Conservation (phyloP, 306 rosid species). For the Parietaria judaica region DNA sequence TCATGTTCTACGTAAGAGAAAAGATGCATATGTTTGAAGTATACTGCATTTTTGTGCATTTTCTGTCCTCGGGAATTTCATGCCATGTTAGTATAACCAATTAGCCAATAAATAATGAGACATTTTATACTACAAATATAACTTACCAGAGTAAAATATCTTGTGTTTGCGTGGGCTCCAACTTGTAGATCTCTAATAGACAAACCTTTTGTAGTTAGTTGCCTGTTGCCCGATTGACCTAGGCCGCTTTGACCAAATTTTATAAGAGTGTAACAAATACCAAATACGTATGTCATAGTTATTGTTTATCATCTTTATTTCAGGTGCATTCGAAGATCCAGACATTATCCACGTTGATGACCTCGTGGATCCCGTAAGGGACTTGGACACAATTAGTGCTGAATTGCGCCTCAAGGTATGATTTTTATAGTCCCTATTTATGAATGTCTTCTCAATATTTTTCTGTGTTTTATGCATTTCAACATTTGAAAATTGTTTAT, state of each 20-base stretch:
- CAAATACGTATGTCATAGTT: not conserved
- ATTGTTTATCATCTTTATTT: not conserved
- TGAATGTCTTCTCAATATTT: not conserved
- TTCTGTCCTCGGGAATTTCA: not conserved
- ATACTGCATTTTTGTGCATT: not conserved
- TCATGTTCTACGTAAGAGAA: slow-evolving; percentile 83
- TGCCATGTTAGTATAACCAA: not conserved
- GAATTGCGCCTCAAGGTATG: slow-evolving; percentile 83
- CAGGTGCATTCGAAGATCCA: slow-evolving; percentile 98
- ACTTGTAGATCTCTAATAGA: not conserved
- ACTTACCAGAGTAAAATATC: not conserved
- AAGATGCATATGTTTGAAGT: not conserved
- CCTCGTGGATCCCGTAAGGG: slow-evolving; percentile 92
- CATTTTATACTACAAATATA: not conserved
- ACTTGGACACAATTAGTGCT: slow-evolving; percentile 74
- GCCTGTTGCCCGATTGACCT: not conserved
- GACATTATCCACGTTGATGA: slow-evolving; percentile 97
- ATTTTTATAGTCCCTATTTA: slow-evolving; percentile 5
- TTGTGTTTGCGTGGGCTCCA: too few relatives aligned
- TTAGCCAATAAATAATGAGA: not conserved
- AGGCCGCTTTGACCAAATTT: not conserved
- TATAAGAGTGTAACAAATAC: not conserved
- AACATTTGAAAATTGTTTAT: not conserved
- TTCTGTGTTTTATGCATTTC: not conserved
- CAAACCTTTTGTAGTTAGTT: not conserved